Percentiles rank a stretch among this genome's conserved stretches.
Conservation (phyloP, 169 alveolate species). For the Babesia bigemina region DNA sequence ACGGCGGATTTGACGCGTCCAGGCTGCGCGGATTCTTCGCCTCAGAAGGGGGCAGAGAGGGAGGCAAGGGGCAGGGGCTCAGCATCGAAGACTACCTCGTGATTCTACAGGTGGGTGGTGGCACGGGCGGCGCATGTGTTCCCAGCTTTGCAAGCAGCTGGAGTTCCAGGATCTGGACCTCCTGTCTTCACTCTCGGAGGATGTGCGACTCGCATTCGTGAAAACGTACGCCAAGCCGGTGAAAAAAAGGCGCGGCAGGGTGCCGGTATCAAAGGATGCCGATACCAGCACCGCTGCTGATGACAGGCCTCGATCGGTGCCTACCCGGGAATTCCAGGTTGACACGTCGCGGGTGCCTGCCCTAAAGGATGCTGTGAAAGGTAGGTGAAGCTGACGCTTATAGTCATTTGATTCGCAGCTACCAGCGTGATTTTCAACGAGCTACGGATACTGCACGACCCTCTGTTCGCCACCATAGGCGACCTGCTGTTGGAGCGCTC, state of each 20-base stretch:
- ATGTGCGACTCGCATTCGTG: slow-evolving; percentile 18
- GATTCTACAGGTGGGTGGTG: slow-evolving; percentile 27
- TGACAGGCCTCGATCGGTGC: background rate
- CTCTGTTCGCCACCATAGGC: slow-evolving; percentile 50
- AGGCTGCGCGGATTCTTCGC: slow-evolving; percentile 14
- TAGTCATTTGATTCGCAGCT: slow-evolving; percentile 1
- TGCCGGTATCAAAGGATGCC: background rate
- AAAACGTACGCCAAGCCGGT: background rate
- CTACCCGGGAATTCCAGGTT: slow-evolving; percentile 1
- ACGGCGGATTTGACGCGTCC: slow-evolving; percentile 15
- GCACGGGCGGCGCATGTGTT: too few species aligned
- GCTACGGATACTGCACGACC: slow-evolving; percentile 51
- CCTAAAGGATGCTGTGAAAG: slow-evolving; percentile 8
- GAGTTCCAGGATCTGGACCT: slow-evolving; percentile 39
- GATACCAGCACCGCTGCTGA: background rate
- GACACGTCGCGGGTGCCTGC: slow-evolving; percentile 6
- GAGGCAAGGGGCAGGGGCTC: background rate
- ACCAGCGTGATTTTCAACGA: slow-evolving; percentile 38
- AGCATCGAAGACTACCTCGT: slow-evolving; percentile 25
- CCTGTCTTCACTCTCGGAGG: slow-evolving; percentile 42
- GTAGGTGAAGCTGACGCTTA: background rate
- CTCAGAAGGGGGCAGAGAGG: background rate
- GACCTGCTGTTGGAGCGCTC: slow-evolving; percentile 13
- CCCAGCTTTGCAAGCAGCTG: slow-evolving; percentile 33
- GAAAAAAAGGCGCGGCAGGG: background rate